Percentiles rank a stretch among this genome's conserved stretches.
Conservation (phyloP, 768 basidiomycete species). For the Termitomyces sp. region DNA sequence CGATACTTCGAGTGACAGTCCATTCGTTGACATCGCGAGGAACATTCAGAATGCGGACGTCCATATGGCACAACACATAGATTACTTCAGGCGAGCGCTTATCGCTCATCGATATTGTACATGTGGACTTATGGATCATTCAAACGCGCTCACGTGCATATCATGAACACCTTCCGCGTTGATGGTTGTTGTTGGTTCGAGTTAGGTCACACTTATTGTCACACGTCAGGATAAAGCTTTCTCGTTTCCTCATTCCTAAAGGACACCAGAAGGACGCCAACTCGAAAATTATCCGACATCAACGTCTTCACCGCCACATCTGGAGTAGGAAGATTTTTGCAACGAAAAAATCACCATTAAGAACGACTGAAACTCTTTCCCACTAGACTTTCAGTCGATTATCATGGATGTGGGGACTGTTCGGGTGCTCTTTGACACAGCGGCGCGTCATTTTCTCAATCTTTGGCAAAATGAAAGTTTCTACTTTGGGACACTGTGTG, state of each 20-base stretch:
- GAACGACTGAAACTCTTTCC: background rate
- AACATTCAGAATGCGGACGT: conserved; percentile 30
- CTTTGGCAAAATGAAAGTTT: background rate
- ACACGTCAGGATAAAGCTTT: too few species aligned
- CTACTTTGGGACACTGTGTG: background rate
- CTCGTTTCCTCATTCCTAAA: too few species aligned
- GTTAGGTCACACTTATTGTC: background rate
- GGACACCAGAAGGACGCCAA: too few species aligned
- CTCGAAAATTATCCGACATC: too few species aligned
- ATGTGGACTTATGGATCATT: background rate
- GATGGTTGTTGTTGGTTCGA: too few species aligned
- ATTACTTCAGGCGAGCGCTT: background rate
- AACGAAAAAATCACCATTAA: too few species aligned
- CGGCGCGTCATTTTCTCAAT: background rate
- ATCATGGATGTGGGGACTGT: background rate
- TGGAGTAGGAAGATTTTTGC: background rate
- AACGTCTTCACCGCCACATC: background rate
- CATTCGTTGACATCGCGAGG: conserved; percentile 40
- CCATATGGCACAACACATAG: conserved; percentile 21
- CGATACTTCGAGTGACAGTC: conserved; percentile 52
- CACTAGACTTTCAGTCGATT: background rate
- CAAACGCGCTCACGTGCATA: background rate
- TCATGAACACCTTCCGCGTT: too few species aligned
- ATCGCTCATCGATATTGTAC: background rate
- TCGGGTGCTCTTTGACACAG: background rate